phyloP scores from a whole-genome alignment of 176 grass and related monocot species.

The Eleusine indica region DNA sequence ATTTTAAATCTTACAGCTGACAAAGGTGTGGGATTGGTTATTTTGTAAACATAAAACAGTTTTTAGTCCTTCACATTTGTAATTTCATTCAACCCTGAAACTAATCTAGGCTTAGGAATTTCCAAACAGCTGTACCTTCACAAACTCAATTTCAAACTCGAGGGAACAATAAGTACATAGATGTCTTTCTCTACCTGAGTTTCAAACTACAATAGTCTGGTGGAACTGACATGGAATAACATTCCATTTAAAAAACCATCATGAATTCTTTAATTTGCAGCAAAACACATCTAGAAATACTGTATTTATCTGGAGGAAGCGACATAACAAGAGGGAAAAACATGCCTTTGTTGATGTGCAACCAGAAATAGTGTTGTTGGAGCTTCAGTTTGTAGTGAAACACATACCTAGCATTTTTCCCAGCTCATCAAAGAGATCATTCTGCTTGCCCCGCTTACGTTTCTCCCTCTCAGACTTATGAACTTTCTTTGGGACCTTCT shows the following conservation, averaged over 20 bases:
- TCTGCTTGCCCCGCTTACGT: conserved; percentile 67
- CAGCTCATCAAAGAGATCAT: conserved; percentile 75
- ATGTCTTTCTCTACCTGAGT: not conserved
- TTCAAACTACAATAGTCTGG: not conserved
- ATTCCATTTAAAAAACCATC: conserved; percentile 3
- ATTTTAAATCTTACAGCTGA: not conserved
- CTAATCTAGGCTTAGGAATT: not conserved
- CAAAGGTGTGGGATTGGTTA: not conserved
- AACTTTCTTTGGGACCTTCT: conserved; percentile 74
- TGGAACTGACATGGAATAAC: not conserved
- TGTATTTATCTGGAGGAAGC: not conserved
- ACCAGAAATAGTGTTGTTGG: not conserved
- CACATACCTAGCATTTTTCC: conserved; percentile 69
- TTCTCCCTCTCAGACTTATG: conserved; percentile 97
- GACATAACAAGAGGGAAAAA: not conserved
- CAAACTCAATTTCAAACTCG: not conserved
- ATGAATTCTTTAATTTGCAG: not conserved
- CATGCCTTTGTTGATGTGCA: not conserved
- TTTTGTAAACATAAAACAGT: not conserved
- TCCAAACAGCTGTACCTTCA: not conserved
- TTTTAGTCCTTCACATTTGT: not conserved
- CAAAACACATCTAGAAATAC: not conserved
- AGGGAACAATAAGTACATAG: not conserved
- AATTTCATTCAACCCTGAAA: not conserved
- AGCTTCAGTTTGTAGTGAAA: conserved; percentile 10